Base-by-base conservation (phyloP, 192 early-diverging fungal genomes). In the Umbelopsis ramanniana region DNA sequence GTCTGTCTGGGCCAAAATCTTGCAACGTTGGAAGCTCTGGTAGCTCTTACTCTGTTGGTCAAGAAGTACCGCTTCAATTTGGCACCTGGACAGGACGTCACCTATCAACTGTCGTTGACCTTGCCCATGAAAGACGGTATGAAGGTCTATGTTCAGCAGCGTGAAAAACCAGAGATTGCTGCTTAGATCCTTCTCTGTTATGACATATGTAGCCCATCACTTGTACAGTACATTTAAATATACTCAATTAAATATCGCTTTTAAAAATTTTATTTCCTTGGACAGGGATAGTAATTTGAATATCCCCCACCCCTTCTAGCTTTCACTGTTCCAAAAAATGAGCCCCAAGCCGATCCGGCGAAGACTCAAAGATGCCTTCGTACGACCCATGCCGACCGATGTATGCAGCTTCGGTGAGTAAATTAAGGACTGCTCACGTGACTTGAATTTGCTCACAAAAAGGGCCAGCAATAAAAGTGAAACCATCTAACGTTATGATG, bases 1-100 rank as follows among this genome's bases (percentile, higher is more conserved):
- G 79, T 82, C 12, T 86, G 85, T 54, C 60, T 75, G 10, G 82
- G 84, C 10, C 79, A 83, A 67, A 80, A 81, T 46, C 71, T 85
- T 19, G 84, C 84, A 5, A 85, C 81, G 3, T 66, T 83, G 67
- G 81, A 85, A 52, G 79, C 84, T 9, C 66, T 85, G 17, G 80
- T 82, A 17, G 66, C 78, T 23, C 76, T 83, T 46, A 69, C 77
- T 12, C 57, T 74, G 0, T 40, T 85, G 2, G 53, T 83, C 9
- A 76, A 67, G 45, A 74, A 54, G 14, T 85, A 83, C 67, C 35
- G 72, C 8, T 83, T 85, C 47, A 46, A 75, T 40, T 68, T 85
- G 29, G 75, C 79, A 21, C 69, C 79, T 52, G 72, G 47, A 7
- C 74, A 80, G 37, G 22, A 76, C 21, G 47, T 80, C 2, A 75